Evolutionary conservation across 371 early-diverging fungal genomes (phyloP), one percentile per base, ranked within the genome.

Genomic region (Mortierella sp.): DNA sequence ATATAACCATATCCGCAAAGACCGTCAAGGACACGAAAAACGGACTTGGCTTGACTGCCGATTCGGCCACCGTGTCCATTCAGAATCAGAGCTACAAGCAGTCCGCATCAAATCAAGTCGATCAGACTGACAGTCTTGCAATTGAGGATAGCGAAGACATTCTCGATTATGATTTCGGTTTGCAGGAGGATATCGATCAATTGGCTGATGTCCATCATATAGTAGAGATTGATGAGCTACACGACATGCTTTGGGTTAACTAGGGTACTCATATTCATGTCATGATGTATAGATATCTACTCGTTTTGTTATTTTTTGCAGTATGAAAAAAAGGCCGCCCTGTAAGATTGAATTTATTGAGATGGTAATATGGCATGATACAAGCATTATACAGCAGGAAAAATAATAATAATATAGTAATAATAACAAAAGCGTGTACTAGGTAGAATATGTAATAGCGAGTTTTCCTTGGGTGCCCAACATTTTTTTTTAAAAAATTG

Each of bases 201-300:
- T 61, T 72, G 19, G 41, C 60, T 8, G 50, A 60, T 48, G 62
- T 65, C 15, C 67, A 64, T 24, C 4, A 36, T 21, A 38, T 22
- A 24, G 52, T 68, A 11, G 72, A 72, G 28, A 41, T 72, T 6
- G 72, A 77, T 33, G 62, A 69, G 1, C 19, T 77, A 21, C 72
- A 77, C 57, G 77, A 77, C 21, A 47, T 64, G 43, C 65, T 77
- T 11, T 77, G 77, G 77, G 62, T 55, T 13, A 43, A 65, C n/a
- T 67, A 67, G 22, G 11, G 36, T 36, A 36, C 36, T 0, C 36
- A 36, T 36, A 36, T 36, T 0, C 36, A 36, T 36, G 6, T 36
- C 36, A 36, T 36, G 4, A 36, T 36, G 60, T 60, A 61, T 15
- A 24, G 38, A 24, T 9, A 47, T 47, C 47, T 9, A 47, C 11